phyloP scores from a whole-genome alignment of 768 basidiomycete species.

The Mycena vulgaris region DNA sequence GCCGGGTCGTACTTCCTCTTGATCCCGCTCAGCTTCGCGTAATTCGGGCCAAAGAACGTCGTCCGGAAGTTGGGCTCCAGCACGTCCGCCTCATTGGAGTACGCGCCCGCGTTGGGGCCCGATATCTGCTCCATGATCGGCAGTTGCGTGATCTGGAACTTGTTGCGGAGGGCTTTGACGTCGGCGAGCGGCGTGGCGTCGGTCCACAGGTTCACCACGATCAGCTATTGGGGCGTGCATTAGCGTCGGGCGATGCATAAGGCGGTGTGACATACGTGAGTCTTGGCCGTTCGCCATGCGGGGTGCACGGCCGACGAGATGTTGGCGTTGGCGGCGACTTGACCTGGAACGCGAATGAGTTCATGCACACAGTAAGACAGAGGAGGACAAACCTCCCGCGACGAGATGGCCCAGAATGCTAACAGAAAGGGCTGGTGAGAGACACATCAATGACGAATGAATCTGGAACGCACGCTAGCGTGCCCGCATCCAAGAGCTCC shows the following conservation, averaged over 20 bases:
- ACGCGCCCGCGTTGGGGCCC: slow-evolving; percentile 48
- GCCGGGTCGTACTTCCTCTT: slow-evolving; percentile 62
- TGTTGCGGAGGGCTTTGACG: slow-evolving; percentile 38
- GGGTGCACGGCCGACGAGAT: slow-evolving; percentile 48
- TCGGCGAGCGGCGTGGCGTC: slow-evolving; percentile 36
- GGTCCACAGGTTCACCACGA: slow-evolving; percentile 35
- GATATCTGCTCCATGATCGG: slow-evolving; percentile 47
- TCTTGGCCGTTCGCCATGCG: slow-evolving; percentile 55
- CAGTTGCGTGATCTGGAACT: slow-evolving; percentile 43
- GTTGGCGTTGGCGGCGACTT: slow-evolving; percentile 54
- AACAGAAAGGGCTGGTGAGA: background rate
- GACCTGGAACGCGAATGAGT: background rate
- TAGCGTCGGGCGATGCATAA: background rate
- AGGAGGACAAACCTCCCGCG: slow-evolving; percentile 38
- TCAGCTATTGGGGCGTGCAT: slow-evolving; percentile 19
- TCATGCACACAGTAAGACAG: background rate
- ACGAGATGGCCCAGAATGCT: slow-evolving; percentile 42
- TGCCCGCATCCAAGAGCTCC: slow-evolving; percentile 40
- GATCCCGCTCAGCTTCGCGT: slow-evolving; percentile 46
- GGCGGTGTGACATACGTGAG: slow-evolving; percentile 46
- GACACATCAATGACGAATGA: background rate
- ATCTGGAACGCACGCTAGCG: slow-evolving; percentile 8
- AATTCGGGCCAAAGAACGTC: slow-evolving; percentile 55
- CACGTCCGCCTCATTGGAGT: slow-evolving; percentile 54
- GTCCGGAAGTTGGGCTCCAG: slow-evolving; percentile 48